phyloP scores from a whole-genome alignment of 164 flowering plant species.

The Cinnamomum chago region DNA sequence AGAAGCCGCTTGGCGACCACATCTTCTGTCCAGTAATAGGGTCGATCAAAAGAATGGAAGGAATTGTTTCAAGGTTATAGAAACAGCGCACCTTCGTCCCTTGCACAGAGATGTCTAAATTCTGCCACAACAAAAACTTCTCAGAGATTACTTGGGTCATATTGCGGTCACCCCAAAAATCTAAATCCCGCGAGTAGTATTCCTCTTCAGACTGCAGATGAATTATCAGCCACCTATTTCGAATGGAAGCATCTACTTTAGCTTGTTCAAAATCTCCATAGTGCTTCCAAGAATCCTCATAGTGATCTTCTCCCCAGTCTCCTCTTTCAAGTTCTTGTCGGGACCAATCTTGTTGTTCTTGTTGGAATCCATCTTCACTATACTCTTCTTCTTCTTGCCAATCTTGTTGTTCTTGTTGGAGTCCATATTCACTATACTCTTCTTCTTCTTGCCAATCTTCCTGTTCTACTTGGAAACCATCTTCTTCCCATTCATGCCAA shows the following conservation, averaged over 20 bases:
- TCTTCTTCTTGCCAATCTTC: too few species aligned
- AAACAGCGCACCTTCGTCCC: background rate
- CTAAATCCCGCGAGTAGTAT: background rate
- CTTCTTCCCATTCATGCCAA: too few species aligned
- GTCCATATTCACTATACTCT: too few species aligned
- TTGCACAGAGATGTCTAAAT: background rate
- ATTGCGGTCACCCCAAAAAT: background rate
- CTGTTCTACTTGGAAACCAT: too few species aligned
- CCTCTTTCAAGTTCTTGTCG: too few species aligned
- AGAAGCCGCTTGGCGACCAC: background rate
- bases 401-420: too few species aligned
- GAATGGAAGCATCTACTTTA: background rate
- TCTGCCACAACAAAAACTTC: background rate
- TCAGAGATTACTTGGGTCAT: background rate
- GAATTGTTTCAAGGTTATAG: background rate
- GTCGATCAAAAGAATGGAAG: background rate
- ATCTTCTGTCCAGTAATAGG: background rate
- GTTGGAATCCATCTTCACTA: too few species aligned
- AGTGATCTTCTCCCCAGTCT: too few species aligned
- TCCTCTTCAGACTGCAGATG: background rate
- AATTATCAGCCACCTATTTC: background rate
- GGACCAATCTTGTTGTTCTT: too few species aligned
- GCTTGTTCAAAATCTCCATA: background rate
- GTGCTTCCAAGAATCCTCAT: background rate
- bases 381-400: too few species aligned